Conservation (phyloP, 768 basidiomycete genomes). For the Boletales sp. region DNA sequence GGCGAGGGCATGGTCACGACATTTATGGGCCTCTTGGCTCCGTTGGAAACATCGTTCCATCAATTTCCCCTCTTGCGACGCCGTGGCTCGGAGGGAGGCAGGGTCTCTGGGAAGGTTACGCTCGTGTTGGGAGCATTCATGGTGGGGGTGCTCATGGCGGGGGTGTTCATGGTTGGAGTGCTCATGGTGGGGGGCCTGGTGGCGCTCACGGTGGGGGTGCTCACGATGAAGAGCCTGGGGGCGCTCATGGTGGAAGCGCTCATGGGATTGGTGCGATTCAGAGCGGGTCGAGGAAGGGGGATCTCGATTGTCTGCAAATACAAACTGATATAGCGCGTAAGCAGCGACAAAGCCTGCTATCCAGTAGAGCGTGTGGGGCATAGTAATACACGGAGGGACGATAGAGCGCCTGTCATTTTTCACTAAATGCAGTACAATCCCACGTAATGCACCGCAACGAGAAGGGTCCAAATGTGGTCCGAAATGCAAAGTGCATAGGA, state of each 20-base stretch:
- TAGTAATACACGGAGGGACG: no score
- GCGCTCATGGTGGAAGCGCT: not conserved
- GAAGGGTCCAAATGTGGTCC: no score
- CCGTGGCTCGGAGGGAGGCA: conserved; percentile 61
- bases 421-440: no score
- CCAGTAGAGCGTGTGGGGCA: conserved; percentile 12
- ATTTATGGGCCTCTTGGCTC: conserved; percentile 70
- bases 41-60: conserved; percentile 65
- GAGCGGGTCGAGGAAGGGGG: not conserved
- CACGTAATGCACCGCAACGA: no score
- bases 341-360: conserved; percentile 8
- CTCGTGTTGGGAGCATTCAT: no score
- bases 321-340: conserved; percentile 8
- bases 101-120: conserved; percentile 39
- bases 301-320: conserved; percentile 8
- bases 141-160: no score
- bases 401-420: no score
- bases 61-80: conserved; percentile 71
- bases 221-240: no score
- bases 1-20: conserved; percentile 69
- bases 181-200: no score
- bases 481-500: no score
- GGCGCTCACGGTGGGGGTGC: no score
- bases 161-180: no score
- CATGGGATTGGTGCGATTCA: not conserved